Evolutionary conservation across 805 yeast species (phyloP), one percentile per base, ranked within the genome.

Genomic region (Myxozyma neglecta): DNA sequence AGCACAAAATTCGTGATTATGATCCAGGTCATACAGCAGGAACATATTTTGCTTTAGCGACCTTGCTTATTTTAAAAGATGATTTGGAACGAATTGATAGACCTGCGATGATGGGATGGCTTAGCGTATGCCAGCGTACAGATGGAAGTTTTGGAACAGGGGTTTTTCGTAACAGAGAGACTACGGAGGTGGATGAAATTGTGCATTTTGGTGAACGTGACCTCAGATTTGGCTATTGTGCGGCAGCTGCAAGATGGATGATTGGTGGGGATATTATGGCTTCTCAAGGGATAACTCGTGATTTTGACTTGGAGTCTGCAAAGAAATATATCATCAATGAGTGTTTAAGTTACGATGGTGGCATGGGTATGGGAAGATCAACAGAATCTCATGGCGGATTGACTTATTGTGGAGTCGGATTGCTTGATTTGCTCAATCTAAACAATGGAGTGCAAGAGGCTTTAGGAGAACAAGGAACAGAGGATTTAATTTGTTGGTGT

Each of bases 351-450:
- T 80, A 74, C 67, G 85, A 82, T 69, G 97, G 97, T 1, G 97
- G 97, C 0, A 74, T 89, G 50, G 64, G 64, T 34, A 53, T 56
- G 57, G 57, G 64, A 14, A 73, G 76, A 3, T 70, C 71, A 43
- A 74, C 78, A 13, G 99, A 93, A 72, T 79, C 91, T 1, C 97
- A 93, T 74, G 85, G 90, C 7, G 99, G 98, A 0, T 79, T 88
- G 61, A 88, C 96, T 0, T 93, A 84, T 70, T 92, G 97, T 75
- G 97, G 89, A 0, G 68, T 92, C 29, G 87, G 88, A 0, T 73
- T 88, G 0, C 76, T 90, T 59, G 70, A 72, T 39, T 67, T 89
- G 46, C 68, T 80, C 5, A 76, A 70, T 4, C 39, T 32, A 32
- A 44, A 43, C 47, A 53, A 35, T 29, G 49, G 43, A 14, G 40